Conservation (phyloP, 1,139 yeast genomes). For the Geotrichum cucujoidarum region DNA sequence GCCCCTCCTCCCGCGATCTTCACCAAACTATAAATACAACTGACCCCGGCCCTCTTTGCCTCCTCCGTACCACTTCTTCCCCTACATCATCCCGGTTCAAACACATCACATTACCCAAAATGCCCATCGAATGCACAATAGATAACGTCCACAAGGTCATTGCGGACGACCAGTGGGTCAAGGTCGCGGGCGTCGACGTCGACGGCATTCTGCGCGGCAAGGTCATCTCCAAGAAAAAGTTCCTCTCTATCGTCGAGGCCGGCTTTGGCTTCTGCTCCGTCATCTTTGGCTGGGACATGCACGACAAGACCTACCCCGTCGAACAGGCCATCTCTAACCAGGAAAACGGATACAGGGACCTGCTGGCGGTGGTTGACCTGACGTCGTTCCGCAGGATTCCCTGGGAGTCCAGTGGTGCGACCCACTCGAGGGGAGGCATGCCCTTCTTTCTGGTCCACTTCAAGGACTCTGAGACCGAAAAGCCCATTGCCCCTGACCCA, state of each 20-base stretch:
- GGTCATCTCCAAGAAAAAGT: constrained; percentile 34
- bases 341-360: constrained; percentile 36
- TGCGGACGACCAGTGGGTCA: constrained; percentile 28
- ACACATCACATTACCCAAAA: no score
- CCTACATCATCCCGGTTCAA: no score
- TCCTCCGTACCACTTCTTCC: no score
- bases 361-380: constrained; percentile 33
- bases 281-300: constrained; percentile 40
- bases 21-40: no score
- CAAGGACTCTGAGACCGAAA: constrained; percentile 26
- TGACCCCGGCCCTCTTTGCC: no score
- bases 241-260: constrained; percentile 27
- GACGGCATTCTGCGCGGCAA: constrained; percentile 40
- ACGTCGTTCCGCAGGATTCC: constrained; percentile 31
- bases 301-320: constrained; percentile 33
- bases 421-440: constrained; percentile 13
- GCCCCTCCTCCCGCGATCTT: no score
- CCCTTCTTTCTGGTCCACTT: constrained; percentile 35
- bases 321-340: constrained; percentile 33
- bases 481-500: constrained; percentile 37
- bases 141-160: constrained; percentile 21
- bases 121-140: not conserved
- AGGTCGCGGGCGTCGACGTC: constrained; percentile 38
- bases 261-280: constrained; percentile 39
- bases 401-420: constrained; percentile 29